Percentiles rank a stretch among this genome's conserved stretches.
These are phyloP conservation scores for Stachybotrys elegans DNA, from an alignment of 2,329 filamentous ascomycete genomes.

Conservation along the genomic window DNA sequence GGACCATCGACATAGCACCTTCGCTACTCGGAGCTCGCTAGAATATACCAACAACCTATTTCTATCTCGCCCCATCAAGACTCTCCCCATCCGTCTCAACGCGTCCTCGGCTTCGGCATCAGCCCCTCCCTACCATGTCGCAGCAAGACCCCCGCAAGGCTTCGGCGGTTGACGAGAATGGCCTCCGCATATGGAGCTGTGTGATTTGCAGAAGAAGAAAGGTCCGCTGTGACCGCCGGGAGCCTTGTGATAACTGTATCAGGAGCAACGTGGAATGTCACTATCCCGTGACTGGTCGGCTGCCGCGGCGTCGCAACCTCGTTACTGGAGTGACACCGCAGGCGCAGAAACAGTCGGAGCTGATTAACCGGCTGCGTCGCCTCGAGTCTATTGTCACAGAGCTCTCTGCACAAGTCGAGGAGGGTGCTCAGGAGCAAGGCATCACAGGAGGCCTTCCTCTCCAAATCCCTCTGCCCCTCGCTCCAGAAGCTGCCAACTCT, in stretches of 20 bases:
- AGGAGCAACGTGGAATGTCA: constrained; percentile 21
- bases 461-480: neutral
- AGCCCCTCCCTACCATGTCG: neutral
- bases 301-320: constrained; percentile 18
- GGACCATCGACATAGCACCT: too few relatives aligned
- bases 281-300: constrained; percentile 24
- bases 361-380: constrained; percentile 20
- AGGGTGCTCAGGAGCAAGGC: constrained; percentile 8
- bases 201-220: constrained; percentile 25
- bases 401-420: constrained; percentile 22
- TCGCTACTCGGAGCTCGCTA: too few relatives aligned
- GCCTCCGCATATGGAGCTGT: constrained; percentile 26
- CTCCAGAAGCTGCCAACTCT: neutral
- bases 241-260: constrained; percentile 22
- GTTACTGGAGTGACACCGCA: constrained; percentile 12
- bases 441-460: neutral
- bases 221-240: constrained; percentile 21
- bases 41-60: too few relatives aligned
- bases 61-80: neutral
- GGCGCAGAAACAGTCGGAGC: constrained; percentile 23
- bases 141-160: neutral
- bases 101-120: neutral
- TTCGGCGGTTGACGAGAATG: neutral
- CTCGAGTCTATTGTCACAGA: constrained; percentile 26
- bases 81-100: neutral